These are phyloP conservation scores for Yamadazyma aaseri DNA, from an alignment of 1,139 yeast species.

Conservation along the genomic window DNA sequence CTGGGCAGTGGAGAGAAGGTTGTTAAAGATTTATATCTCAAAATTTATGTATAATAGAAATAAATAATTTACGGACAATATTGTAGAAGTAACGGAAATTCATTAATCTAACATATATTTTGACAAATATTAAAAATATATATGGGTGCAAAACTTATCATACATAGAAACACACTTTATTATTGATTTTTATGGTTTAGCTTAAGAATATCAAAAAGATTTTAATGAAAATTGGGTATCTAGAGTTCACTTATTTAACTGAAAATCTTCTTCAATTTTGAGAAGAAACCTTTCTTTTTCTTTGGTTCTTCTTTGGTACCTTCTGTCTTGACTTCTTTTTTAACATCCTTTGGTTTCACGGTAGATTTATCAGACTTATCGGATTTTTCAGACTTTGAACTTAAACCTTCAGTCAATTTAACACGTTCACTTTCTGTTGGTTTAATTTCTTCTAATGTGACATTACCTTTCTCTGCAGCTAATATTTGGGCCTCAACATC, in stretches of 20 bases:
- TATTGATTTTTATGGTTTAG: too few relatives aligned
- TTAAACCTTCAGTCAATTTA: slow-evolving; percentile 26
- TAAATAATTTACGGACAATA: too few relatives aligned
- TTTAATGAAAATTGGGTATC: too few relatives aligned
- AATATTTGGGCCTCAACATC: slow-evolving; percentile 38
- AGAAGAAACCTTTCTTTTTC: slow-evolving; percentile 46
- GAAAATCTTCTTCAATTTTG: slow-evolving; percentile 47
- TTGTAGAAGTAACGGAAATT: too few relatives aligned
- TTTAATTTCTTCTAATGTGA: slow-evolving; percentile 43
- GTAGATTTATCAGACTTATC: slow-evolving; percentile 2
- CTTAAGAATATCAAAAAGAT: too few relatives aligned
- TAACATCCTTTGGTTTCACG: slow-evolving; percentile 7
- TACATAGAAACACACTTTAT: too few relatives aligned
- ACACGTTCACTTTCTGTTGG: slow-evolving; percentile 41
- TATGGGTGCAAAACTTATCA: too few relatives aligned
- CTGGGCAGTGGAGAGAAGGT: too few relatives aligned
- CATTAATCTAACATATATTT: too few relatives aligned
- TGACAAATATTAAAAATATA: too few relatives aligned
- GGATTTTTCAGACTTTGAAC: slow-evolving; percentile 13
- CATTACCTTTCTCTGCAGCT: slow-evolving; percentile 38
- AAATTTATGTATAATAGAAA: too few relatives aligned
- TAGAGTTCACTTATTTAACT: slow-evolving; percentile 22
- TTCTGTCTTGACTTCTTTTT: slow-evolving; percentile 19
- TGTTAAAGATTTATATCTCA: too few relatives aligned
- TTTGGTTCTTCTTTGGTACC: slow-evolving; percentile 39